Evolutionary conservation across 345 rosid genomes (phyloP).

Genomic region (Cardiospermum halicacabum): DNA sequence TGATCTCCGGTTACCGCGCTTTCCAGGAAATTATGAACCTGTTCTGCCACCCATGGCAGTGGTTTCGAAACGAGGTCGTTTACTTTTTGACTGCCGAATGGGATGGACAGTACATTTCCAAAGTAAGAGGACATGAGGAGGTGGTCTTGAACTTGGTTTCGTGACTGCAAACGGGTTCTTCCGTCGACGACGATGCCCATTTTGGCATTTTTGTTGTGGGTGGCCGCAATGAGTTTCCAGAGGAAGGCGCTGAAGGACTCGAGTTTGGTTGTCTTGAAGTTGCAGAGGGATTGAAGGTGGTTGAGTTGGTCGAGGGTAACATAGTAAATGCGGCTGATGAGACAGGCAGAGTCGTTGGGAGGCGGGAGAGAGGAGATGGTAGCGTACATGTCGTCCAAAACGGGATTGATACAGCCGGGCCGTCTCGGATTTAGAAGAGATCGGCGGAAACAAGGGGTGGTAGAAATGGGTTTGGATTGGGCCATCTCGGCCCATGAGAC

Average conservation of each 20-base stretch:
- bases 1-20: slow-evolving; percentile 46
- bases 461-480: slow-evolving; percentile 34
- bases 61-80: slow-evolving; percentile 39
- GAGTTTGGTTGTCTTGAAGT: slow-evolving; percentile 47
- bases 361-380: slow-evolving; percentile 43
- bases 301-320: slow-evolving; percentile 29
- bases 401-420: slow-evolving; percentile 28
- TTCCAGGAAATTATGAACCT: slow-evolving; percentile 45
- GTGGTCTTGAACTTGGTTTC: neutral
- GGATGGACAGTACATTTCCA: slow-evolving; percentile 68
- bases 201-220: slow-evolving; percentile 21
- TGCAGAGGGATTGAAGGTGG: slow-evolving; percentile 41
- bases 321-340: slow-evolving; percentile 56
- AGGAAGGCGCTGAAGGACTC: slow-evolving; percentile 62
- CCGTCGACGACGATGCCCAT: slow-evolving; percentile 76
- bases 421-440: slow-evolving; percentile 56
- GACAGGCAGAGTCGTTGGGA: slow-evolving; percentile 29
- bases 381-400: slow-evolving; percentile 45
- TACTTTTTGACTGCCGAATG: slow-evolving; percentile 38
- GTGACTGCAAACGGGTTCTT: slow-evolving; percentile 35
- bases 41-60: slow-evolving; percentile 45
- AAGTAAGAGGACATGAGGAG: slow-evolving; percentile 31
- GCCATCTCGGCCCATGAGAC: slow-evolving; percentile 66
- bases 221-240: slow-evolving; percentile 49
- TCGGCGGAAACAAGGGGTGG: slow-evolving; percentile 50